A percentile compares a stretch with the other conserved stretches of the same genome.
Evolutionary conservation across 306 rosid genomes (phyloP).

Genomic region (Gastrolobium villosum): DNA sequence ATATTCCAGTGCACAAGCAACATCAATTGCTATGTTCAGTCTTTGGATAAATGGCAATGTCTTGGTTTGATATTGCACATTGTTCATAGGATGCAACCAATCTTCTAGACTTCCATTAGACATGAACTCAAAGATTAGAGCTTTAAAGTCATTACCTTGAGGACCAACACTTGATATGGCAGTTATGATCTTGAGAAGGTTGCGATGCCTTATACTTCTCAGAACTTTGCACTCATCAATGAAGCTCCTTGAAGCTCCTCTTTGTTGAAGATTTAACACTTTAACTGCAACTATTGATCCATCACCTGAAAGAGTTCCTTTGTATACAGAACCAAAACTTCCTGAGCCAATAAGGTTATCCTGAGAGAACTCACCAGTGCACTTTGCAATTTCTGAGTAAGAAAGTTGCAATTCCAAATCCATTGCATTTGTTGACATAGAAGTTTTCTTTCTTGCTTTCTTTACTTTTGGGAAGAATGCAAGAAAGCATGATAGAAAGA

Average conservation of each 20-base stretch:
- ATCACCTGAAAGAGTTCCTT: conserved; percentile 43
- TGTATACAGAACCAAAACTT: conserved; percentile 58
- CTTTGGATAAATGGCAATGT: conserved; percentile 35
- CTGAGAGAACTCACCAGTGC: conserved; percentile 50
- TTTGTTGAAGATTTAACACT: conserved; percentile 51
- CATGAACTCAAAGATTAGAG: conserved; percentile 49
- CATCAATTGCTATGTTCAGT: conserved; percentile 47
- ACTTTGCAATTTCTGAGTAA: conserved; percentile 40
- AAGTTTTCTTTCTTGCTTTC: conserved; percentile 17
- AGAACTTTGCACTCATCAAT: conserved; percentile 46
- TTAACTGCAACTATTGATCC: conserved; percentile 49
- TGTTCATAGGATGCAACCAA: conserved; percentile 46
- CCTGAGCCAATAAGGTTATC: conserved; percentile 53
- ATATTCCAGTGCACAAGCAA: conserved; percentile 50
- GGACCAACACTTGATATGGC: conserved; percentile 50
- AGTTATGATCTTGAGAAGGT: conserved; percentile 52
- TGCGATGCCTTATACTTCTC: conserved; percentile 49
- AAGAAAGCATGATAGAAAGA: conserved; percentile 43
- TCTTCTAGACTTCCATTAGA: conserved; percentile 49
- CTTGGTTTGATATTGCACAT: neutral
- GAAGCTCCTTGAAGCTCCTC: conserved; percentile 47
- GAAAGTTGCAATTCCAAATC: conserved; percentile 40
- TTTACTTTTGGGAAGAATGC: neutral
- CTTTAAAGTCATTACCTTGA: conserved; percentile 56
- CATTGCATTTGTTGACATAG: neutral